Base-by-base conservation (phyloP, 116 monocot species). In the Dioscorea cayenensis region DNA sequence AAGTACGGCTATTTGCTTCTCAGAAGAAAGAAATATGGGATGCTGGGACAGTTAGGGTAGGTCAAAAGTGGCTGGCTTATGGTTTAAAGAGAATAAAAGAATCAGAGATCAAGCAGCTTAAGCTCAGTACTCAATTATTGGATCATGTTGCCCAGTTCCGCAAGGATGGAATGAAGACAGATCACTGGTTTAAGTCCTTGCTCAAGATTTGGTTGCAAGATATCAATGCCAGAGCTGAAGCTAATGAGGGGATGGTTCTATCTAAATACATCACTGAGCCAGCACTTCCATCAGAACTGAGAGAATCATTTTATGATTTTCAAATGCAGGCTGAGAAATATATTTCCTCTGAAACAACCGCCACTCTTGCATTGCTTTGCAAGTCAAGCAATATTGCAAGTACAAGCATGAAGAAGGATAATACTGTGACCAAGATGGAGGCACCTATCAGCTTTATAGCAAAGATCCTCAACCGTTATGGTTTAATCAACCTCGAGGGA, bases 111-210 rank as follows among this genome's bases (percentile, higher is more conserved):
- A 88, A 81, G 68, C 78, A 79, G 20, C 85, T 97, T 66, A 76
- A 78, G 22, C 90, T 86, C 52, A 92, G 90, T 86, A 84, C 75
- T 51, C 93, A 88, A 28, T 36, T 84, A 72, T 66, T 97, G 88
- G 93, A 97, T 66, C 55, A 90, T 58, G 79, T 97, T 52, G 84
- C 92, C 23, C 80, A 79, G 25, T 88, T 80, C 50, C 87, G 97
- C 2, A 97, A 97, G 74, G 84, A 88, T 60, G 93, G 97, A 11
- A 97, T 97, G 97, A 86, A 88, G 71, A 97, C 97, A 6, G 97
- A 97, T 51, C 97, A 97, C 72, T 97, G 97, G 97, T 97, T 87
- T 71, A 88, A 84, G 73, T 72, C 73, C 27, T 73, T 97, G 48
- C 23, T 97, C 19, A 88, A 93, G 69, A 77, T 90, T 55, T 97